Conservation (phyloP, 78 protist species). For the Anaeramoeba flamelloides region DNA sequence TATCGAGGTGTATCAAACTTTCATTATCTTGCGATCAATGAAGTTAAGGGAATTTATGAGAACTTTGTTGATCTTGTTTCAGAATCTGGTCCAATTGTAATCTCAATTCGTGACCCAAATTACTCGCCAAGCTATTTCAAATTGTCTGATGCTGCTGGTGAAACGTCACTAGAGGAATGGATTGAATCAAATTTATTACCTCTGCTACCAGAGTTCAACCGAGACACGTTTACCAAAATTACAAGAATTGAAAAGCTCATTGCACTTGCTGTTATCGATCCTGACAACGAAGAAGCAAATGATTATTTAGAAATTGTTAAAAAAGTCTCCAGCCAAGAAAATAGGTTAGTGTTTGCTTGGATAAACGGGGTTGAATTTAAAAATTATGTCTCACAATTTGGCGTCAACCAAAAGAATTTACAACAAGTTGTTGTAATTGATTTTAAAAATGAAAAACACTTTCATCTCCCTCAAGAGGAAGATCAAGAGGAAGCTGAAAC, state of each 20-base stretch:
- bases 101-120: not conserved
- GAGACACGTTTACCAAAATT: not conserved
- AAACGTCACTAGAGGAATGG: too few species aligned
- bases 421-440: not conserved
- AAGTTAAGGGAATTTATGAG: too few species aligned
- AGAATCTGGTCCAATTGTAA: not conserved
- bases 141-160: too few species aligned
- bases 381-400: not conserved
- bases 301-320: not conserved
- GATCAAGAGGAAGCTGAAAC: too few species aligned
- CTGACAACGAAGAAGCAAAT: not conserved
- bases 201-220: not conserved
- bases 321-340: not conserved
- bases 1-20: not conserved
- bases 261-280: not conserved
- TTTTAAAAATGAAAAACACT: not conserved
- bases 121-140: not conserved
- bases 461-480: too few species aligned
- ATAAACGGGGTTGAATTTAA: not conserved
- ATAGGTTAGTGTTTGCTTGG: not conserved
- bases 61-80: not conserved
- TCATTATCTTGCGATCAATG: not conserved
- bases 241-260: not conserved
- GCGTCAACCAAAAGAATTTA: not conserved
- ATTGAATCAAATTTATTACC: not conserved